Conservation (phyloP, 345 rosid species). For the Eucalyptus brandiana region DNA sequence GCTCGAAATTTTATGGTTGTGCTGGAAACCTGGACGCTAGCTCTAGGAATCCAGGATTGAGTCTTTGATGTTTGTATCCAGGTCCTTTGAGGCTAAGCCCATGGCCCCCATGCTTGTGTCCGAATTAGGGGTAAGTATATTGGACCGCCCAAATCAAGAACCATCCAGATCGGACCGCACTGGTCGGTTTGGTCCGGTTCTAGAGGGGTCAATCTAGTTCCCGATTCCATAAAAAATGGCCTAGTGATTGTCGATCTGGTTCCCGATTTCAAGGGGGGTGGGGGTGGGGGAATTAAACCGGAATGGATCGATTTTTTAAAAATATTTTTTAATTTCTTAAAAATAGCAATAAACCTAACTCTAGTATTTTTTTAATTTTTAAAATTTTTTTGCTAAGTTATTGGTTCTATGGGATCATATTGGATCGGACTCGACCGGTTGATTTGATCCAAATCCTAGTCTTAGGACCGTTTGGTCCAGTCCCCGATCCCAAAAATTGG, state of each 20-base stretch:
- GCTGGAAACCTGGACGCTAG: rapidly evolving
- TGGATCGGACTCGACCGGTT: rapidly evolving
- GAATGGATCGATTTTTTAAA: rapidly evolving
- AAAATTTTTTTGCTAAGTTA: no score
- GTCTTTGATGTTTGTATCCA: rapidly evolving
- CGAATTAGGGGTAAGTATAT: no score
- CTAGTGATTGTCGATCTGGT: rapidly evolving
- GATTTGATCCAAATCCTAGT: rapidly evolving
- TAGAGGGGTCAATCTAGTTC: no score
- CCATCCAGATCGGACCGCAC: rapidly evolving
- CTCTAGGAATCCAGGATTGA: rapidly evolving
- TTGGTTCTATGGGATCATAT: no score
- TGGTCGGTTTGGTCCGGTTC: rapidly evolving
- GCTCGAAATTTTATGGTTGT: not conserved
- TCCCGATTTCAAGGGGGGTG: no score
- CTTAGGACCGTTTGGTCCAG: rapidly evolving
- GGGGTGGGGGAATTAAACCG: rapidly evolving
- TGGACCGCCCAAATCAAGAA: rapidly evolving
- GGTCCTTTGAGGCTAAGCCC: not conserved
- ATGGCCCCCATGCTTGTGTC: rapidly evolving
- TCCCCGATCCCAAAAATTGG: no score
- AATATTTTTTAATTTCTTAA: no score
- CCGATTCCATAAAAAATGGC: rapidly evolving
- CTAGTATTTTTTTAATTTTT: no score
- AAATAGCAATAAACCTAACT: no score